A percentile compares a stretch with the other conserved stretches of the same genome.
phyloP scores from a whole-genome alignment of 345 rosid genomes.

The Clausena lansium region DNA sequence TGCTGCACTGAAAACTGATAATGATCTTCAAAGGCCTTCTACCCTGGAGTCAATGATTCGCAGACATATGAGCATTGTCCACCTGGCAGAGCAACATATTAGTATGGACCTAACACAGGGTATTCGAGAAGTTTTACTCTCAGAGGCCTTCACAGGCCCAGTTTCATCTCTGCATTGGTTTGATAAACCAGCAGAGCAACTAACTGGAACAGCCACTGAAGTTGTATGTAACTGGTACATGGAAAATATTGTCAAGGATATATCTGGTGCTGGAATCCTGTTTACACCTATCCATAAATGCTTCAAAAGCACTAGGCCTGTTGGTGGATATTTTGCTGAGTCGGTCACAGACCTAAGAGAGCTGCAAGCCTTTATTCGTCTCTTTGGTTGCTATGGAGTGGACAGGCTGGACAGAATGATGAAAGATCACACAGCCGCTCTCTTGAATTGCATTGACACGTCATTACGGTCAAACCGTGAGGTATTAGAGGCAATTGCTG shows the following conservation, averaged over 20 bases:
- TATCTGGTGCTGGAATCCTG: constrained; percentile 91
- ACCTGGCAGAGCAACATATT: constrained; percentile 96
- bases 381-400: constrained; percentile 95
- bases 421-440: constrained; percentile 94
- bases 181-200: constrained; percentile 73
- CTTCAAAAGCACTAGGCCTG: constrained; percentile 98
- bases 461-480: constrained; percentile 87
- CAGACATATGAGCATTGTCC: constrained; percentile 89
- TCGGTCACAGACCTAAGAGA: constrained; percentile 90
- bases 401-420: constrained; percentile 89
- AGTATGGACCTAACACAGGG: constrained; percentile 99
- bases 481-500: constrained; percentile 79
- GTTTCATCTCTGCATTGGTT: constrained; percentile 74
- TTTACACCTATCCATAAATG: constrained; percentile 85
- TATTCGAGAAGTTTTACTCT: constrained; percentile 77
- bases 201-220: constrained; percentile 83
- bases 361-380: constrained; percentile 76
- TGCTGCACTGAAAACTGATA: constrained; percentile 77
- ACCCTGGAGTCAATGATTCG: constrained; percentile 74
- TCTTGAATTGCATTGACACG: constrained; percentile 92
- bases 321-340: constrained; percentile 99
- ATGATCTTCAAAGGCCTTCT: constrained; percentile 96
- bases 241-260: constrained; percentile 93
- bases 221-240: constrained; percentile 97
- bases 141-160: constrained; percentile 90